Base-by-base conservation (phyloP, 768 basidiomycete species). In the Trametes elegans region DNA sequence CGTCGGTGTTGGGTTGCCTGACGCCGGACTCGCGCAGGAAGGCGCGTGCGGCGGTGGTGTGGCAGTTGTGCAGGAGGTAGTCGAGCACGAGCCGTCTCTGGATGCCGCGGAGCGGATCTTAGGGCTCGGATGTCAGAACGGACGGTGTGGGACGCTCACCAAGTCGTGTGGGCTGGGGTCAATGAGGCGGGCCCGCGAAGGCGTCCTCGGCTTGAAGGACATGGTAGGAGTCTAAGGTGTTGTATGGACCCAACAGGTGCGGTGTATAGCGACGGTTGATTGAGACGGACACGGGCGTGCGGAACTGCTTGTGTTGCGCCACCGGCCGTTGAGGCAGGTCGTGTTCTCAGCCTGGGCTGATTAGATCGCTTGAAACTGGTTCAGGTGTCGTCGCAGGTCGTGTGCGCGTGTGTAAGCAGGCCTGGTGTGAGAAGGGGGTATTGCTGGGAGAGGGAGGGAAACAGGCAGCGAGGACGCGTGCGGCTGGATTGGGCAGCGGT, bases 1-100 rank as follows among this genome's bases (percentile, higher is more conserved):
- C 87, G 64, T 90, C 87, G 14, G 79, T 78, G 61, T 89, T 84
- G 21, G 87, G 74, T 41, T 83, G 82, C 49, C 77, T 77, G 18
- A 84, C 74, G 7, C 80, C 73, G 54, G 82, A 85, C 47, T 89
- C 87, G 36, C 75, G 73, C 7, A 78, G 76, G 58, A 93, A 90
- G 0, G 83, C 84, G 29, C 76, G 74, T 3, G 88, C 88, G 0
- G 91, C 90, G 34, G 73, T 72, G n/a, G 82, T 80, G 68, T 85
- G 89, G 54, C 85, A 86, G 35, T 81, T 78, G 62, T 92, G 88
- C 50, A 80, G 81, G 1, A 93, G 79, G 65, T 91, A 93, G 62
- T 89, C 84, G 32, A 93, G 73, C 14, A 93, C 85, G 41, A 93
- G 71, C 16, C 78, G 68, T 39, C 84, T 82, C 88, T 90, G 64